A percentile compares a stretch with the other conserved stretches of the same genome.
phyloP scores from a whole-genome alignment of 2,329 filamentous ascomycete genomes.

The Colletotrichum karsti region DNA sequence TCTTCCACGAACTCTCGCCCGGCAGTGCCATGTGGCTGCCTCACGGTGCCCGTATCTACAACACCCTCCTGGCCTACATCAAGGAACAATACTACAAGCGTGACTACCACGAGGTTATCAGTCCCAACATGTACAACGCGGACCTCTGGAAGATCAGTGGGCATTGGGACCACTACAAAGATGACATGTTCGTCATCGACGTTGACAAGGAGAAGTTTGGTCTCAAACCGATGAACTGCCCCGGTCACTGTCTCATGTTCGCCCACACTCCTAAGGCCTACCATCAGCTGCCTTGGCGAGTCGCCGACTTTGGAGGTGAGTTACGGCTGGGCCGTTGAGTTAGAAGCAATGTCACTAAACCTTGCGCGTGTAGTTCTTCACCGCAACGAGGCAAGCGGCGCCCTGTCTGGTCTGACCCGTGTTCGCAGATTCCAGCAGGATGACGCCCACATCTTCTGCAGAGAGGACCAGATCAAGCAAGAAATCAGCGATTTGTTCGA shows the following conservation, averaged over 20 bases:
- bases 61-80: slow-evolving; percentile 83
- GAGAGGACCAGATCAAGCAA: slow-evolving; percentile 75
- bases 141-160: slow-evolving; percentile 94
- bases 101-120: slow-evolving; percentile 93
- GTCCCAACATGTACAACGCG: slow-evolving; percentile 93
- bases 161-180: slow-evolving; percentile 91
- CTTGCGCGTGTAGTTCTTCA: slow-evolving; percentile 63
- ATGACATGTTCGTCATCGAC: slow-evolving; percentile 79
- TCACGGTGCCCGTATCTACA: slow-evolving; percentile 93
- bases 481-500: slow-evolving; percentile 89
- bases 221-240: slow-evolving; percentile 98
- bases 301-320: slow-evolving; percentile 86
- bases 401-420: slow-evolving; percentile 87
- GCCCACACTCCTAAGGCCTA: slow-evolving; percentile 86
- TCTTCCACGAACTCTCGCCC: slow-evolving; percentile 94
- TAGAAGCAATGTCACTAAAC: background rate
- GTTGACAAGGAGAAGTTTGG: slow-evolving; percentile 81
- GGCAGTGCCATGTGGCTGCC: slow-evolving; percentile 93
- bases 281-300: slow-evolving; percentile 86
- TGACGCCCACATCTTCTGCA: slow-evolving; percentile 96
- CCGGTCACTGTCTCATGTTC: slow-evolving; percentile 91
- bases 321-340: slow-evolving; percentile 42
- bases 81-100: slow-evolving; percentile 91
- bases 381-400: slow-evolving; percentile 93
- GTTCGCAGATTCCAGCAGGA: slow-evolving; percentile 96